Conservation (phyloP, 768 basidiomycete genomes). For the Calocybe indica region DNA sequence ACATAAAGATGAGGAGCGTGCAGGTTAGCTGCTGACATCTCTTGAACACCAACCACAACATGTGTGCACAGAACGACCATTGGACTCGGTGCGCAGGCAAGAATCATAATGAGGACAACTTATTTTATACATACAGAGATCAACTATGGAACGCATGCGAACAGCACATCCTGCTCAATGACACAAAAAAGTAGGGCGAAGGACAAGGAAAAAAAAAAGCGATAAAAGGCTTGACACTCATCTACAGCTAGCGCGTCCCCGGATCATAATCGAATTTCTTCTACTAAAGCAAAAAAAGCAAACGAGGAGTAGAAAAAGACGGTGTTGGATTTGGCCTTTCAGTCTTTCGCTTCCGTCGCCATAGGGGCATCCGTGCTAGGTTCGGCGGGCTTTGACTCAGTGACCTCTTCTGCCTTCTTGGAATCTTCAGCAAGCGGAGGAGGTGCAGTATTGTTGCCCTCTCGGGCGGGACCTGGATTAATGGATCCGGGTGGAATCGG, state of each 20-base stretch:
- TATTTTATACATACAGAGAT: conserved; percentile 3
- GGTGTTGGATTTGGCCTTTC: conserved; percentile 6
- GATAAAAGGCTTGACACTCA: neutral
- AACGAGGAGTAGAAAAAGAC: too few relatives aligned
- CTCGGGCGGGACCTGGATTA: conserved; percentile 4
- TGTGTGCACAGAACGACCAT: conserved; percentile 1
- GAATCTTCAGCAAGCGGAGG: conserved; percentile 16
- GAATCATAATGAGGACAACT: neutral
- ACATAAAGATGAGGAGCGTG: conserved; percentile 32
- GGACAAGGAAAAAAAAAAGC: conserved; percentile 9
- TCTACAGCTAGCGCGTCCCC: too few relatives aligned
- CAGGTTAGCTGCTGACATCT: conserved; percentile 16
- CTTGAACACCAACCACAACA: conserved; percentile 26
- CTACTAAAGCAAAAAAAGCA: too few relatives aligned
- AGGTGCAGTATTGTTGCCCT: conserved; percentile 17
- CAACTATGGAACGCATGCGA: neutral
- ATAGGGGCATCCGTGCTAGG: conserved; percentile 14
- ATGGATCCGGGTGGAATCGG: conserved; percentile 7
- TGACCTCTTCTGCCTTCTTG: conserved; percentile 17
- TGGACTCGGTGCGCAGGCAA: conserved; percentile 1
- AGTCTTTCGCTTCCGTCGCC: conserved; percentile 10
- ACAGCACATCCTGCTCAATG: neutral
- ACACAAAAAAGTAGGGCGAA: conserved; percentile 3
- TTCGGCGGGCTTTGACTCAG: conserved; percentile 17
- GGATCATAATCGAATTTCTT: too few relatives aligned